Percentiles rank a stretch among this genome's conserved stretches.
Conservation (phyloP, 306 rosid genomes). For the Casuarina cunninghamiana region DNA sequence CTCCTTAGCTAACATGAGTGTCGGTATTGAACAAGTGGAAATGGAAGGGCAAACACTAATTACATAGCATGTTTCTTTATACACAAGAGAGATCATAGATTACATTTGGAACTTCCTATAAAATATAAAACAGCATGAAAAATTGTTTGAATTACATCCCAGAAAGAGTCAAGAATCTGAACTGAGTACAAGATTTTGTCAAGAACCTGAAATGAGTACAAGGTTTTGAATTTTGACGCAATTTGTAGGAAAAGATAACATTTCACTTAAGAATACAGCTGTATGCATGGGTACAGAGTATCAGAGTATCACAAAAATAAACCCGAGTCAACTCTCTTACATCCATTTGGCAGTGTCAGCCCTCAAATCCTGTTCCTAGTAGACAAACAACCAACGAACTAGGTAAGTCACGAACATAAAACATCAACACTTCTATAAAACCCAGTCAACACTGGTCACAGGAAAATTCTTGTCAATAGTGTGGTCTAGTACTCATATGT, state of each 20-base stretch:
- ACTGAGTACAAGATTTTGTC: background rate
- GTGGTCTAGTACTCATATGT: background rate
- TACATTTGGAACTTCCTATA: background rate
- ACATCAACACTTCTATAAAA: background rate
- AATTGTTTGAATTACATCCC: background rate
- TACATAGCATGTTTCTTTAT: background rate
- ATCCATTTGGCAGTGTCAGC: background rate
- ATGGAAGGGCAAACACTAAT: too few relatives aligned
- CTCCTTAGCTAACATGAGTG: too few relatives aligned
- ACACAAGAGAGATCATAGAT: background rate
- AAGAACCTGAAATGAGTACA: background rate
- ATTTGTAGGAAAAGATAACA: background rate
- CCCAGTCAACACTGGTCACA: background rate
- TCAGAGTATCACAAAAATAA: background rate
- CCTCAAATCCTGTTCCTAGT: background rate
- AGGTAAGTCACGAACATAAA: background rate
- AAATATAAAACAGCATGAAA: background rate
- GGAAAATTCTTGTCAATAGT: background rate
- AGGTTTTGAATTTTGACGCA: background rate
- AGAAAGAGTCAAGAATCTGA: background rate
- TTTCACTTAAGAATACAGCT: background rate
- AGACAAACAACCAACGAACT: background rate
- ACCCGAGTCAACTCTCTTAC: background rate
- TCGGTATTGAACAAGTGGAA: too few relatives aligned
- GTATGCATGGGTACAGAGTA: background rate